phyloP scores from a whole-genome alignment of 148 eudicot genomes.

The Amaranthus hypochondriacus region DNA sequence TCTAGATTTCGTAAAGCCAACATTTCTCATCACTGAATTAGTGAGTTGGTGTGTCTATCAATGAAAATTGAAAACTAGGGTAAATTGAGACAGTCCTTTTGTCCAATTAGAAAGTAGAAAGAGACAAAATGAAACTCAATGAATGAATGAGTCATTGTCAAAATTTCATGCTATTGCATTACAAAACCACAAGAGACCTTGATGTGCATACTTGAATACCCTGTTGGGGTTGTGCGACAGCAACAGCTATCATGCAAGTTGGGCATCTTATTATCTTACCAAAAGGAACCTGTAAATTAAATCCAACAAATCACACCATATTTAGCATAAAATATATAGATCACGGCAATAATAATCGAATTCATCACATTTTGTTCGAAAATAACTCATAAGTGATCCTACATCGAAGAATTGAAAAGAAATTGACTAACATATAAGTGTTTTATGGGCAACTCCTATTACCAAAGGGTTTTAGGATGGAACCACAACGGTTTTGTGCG shows the following conservation, averaged over 20 bases:
- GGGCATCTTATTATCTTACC: constrained; percentile 91
- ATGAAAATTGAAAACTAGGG: background rate
- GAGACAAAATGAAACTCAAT: background rate
- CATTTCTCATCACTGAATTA: background rate
- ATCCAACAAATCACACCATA: constrained; percentile 2
- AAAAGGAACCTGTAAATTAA: constrained; percentile 70
- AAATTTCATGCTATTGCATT: constrained; percentile 4
- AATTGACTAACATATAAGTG: too few relatives aligned
- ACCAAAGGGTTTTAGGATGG: too few relatives aligned
- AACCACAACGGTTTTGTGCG: too few relatives aligned
- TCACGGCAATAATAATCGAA: too few relatives aligned
- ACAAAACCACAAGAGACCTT: constrained; percentile 24
- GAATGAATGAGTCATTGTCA: background rate
- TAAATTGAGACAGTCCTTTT: background rate
- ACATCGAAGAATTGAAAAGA: too few relatives aligned
- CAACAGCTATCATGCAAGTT: constrained; percentile 70
- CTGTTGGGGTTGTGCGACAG: constrained; percentile 97
- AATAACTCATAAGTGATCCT: too few relatives aligned
- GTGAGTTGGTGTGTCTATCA: background rate
- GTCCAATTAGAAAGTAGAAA: background rate
- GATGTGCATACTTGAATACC: constrained; percentile 85
- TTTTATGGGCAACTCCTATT: too few relatives aligned
- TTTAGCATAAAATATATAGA: constrained; percentile 7
- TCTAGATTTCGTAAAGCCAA: background rate
- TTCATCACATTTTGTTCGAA: too few relatives aligned